Evolutionary conservation across 1,284 basidiomycete species (phyloP), one percentile per base, ranked within the genome.

Genomic region (Malassezia nana): DNA sequence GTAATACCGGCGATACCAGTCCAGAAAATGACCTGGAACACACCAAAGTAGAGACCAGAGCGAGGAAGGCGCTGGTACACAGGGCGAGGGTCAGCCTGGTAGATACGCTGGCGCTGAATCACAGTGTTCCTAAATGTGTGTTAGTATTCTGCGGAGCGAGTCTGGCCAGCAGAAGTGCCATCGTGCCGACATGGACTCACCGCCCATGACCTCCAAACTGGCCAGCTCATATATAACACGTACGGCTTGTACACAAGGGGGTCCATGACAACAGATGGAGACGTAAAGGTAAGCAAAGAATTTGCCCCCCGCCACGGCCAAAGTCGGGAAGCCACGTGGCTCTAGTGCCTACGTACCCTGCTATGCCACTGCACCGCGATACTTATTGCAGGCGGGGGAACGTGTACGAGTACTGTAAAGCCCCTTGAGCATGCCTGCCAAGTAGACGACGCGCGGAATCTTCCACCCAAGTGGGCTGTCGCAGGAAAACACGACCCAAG

Each of bases 1-100:
- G 58, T 52, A 50, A 62, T 63, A 32, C 67, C 67, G 60, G 60
- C 61, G 43, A 70, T 62, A 35, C 67, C 67, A 40, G 66, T 56
- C 55, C 61, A 62, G 60, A 70, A 70, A 45, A 70, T 51, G 55
- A 59, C 58, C 56, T 68, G 63, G 57, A 64, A 70, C 56, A 64
- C 48, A 57, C 66, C 65, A 58, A 64, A 63, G 65, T 67, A 67
- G 33, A 68, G 63, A 31, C 57, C 55, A 16, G 66, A 66, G 47
- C 66, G 58, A 28, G 66, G 67, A 16, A 63, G 56, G 29, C 67
- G 62, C 60, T 67, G 63, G 64, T 60, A 70, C 55, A 66, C 64
- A 31, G 64, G 66, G 7, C 66, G 60, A 3, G 58, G 25, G 63
- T 68, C 66, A 41, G 64, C 62, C 63, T 70, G 67, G 46, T 62